Conservation (phyloP, 345 rosid species). For the Lumnitzera littorea region DNA sequence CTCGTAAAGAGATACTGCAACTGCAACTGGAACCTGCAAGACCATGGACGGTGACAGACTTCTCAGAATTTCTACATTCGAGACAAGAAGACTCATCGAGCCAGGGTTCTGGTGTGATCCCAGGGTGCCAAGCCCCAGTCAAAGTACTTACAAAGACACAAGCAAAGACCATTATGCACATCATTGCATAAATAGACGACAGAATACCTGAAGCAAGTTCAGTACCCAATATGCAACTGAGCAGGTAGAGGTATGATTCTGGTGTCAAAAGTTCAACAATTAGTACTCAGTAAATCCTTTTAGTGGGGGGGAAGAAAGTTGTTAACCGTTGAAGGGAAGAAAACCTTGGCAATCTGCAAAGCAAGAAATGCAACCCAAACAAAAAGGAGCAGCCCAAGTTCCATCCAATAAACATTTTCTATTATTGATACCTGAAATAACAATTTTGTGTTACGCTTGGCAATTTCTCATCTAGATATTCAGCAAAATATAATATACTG, state of each 20-base stretch:
- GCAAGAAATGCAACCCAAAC: conserved; percentile 41
- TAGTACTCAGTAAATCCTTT: background rate
- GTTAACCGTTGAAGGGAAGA: background rate
- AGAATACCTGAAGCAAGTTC: conserved; percentile 38
- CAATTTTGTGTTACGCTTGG: background rate
- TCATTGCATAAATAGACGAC: background rate
- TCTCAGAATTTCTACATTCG: background rate
- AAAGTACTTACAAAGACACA: background rate
- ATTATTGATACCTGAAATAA: conserved; percentile 26
- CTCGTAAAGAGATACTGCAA: conserved; percentile 21
- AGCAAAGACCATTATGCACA: background rate
- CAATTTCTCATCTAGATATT: too few relatives aligned
- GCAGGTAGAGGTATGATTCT: conserved; percentile 33
- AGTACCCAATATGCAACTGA: conserved; percentile 39
- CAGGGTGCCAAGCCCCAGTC: conserved; percentile 2
- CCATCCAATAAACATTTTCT: conserved; percentile 38
- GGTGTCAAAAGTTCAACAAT: conserved; percentile 9
- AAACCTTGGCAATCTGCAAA: conserved; percentile 41
- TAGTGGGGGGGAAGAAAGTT: too few relatives aligned
- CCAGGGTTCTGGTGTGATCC: background rate
- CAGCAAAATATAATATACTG: conserved; percentile 8
- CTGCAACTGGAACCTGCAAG: conserved; percentile 24
- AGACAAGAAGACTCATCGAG: background rate
- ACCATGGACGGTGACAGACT: background rate
- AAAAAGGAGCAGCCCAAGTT: conserved; percentile 34